A percentile compares a stretch with the other conserved stretches of the same genome.
Conservation (phyloP, 2,329 filamentous ascomycete species). For the Metarhizium album region DNA sequence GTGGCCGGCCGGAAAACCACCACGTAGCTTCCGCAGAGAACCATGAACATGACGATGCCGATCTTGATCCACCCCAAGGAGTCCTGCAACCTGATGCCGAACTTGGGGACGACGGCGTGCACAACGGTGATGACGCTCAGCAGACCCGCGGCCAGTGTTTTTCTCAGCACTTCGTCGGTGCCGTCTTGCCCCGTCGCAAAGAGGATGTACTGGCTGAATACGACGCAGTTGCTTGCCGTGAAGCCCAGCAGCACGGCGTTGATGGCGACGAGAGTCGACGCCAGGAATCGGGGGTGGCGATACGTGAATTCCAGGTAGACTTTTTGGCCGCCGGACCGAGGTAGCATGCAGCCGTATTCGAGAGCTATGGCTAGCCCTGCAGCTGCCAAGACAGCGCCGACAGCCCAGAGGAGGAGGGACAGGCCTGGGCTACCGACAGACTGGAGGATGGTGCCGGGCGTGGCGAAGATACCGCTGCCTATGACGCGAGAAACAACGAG, state of each 20-base stretch:
- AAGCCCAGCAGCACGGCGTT: conserved; percentile 56
- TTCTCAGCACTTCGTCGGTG: conserved; percentile 39
- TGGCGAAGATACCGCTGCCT: conserved; percentile 62
- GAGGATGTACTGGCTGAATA: conserved; percentile 55
- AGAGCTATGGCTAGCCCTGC: conserved; percentile 51
- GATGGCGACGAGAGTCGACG: conserved; percentile 51
- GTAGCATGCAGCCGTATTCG: conserved; percentile 62
- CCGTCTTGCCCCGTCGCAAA: conserved; percentile 34
- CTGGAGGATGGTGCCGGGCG: conserved; percentile 55
- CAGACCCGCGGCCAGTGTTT: conserved; percentile 44
- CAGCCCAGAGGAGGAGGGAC: conserved; percentile 50
- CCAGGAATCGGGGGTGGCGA: conserved; percentile 49
- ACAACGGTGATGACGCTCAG: conserved; percentile 46
- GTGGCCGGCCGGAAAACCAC: conserved; percentile 32
- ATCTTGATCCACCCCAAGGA: conserved; percentile 54
- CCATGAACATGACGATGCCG: conserved; percentile 48
- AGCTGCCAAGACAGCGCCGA: conserved; percentile 49
- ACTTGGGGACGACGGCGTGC: conserved; percentile 46
- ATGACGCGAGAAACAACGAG: conserved; percentile 59
- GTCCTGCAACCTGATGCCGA: conserved; percentile 50
- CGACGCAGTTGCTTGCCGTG: conserved; percentile 58
- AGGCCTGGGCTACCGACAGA: conserved; percentile 57
- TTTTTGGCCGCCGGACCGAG: conserved; percentile 57
- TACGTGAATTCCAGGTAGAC: conserved; percentile 64
- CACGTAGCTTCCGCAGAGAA: conserved; percentile 48